Evolutionary conservation across 2,329 filamentous ascomycete genomes (phyloP), one percentile per base, ranked within the genome.

Genomic region (Pseudopyrenochaeta lycopersici): DNA sequence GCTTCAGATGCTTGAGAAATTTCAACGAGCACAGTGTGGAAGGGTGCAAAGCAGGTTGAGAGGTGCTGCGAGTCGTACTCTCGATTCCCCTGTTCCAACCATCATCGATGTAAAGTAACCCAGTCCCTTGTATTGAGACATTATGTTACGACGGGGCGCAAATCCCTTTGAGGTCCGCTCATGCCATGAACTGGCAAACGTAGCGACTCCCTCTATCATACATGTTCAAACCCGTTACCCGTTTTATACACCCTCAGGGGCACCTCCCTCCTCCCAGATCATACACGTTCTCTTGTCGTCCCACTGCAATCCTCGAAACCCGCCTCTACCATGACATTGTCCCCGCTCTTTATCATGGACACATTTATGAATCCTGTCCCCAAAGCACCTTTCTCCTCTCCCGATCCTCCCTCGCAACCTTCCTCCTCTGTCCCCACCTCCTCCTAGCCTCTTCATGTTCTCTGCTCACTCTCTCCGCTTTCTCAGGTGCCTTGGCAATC

Each of bases 371-470:
- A 73, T 86, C 85, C 65, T 79, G 79, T 42, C 82, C 84, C 87
- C 86, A 89, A 29, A 80, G 68, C 66, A 82, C 82, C 78, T 82
- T 85, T 74, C 87, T 83, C 71, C 83, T 78, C 64, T 77, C 73
- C 65, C 86, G 77, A 64, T 88, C 86, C 71, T 88, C 84, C 58
- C 86, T 81, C 36, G 87, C 87, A 74, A 82, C 81, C 57, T 79
- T 80, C 73, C 84, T 83, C 75, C 81, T 82, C 45, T 72, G 70
- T 29, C 87, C 87, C 87, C 87, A 90, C 74, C 78, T 81, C 50
- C 76, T 79, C 77, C 86, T 85, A 39, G 84, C 79, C 41, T 75
- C 80, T 66, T 84, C 81, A 64, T 85, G 68, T 62, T 76, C 82
- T 79, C 57, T 81, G 35, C 73, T 72, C 10, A 80, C 76, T 55